These are phyloP conservation scores for Orbilia quercus DNA, from an alignment of 2,329 filamentous ascomycete species.

Conservation along the genomic window DNA sequence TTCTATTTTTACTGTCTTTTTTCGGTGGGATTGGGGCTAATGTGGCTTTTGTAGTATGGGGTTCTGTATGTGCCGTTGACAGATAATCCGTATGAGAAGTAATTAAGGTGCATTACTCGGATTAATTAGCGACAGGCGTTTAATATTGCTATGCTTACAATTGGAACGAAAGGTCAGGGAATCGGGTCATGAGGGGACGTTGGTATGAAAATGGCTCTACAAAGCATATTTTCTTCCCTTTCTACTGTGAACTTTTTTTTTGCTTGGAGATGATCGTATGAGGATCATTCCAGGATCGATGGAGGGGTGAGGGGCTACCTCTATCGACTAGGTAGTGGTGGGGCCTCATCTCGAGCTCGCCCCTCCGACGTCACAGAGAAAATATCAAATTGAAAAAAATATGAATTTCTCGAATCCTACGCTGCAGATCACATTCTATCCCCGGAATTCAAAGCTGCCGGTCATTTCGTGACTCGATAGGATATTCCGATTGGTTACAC, in stretches of 20 bases:
- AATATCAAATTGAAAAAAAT: constrained; percentile 5
- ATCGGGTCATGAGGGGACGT: too few relatives aligned
- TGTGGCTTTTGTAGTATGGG: constrained; percentile 68
- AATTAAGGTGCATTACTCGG: neutral
- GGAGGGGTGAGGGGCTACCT: neutral
- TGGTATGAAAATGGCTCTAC: too few relatives aligned
- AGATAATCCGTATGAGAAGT: constrained; percentile 69
- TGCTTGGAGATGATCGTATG: neutral
- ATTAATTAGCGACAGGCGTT: neutral
- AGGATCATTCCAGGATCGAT: neutral
- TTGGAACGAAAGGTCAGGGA: too few relatives aligned
- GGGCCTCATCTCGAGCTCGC: constrained; percentile 6
- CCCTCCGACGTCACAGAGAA: constrained; percentile 13
- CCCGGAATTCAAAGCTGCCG: too few relatives aligned
- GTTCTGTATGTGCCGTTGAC: constrained; percentile 83
- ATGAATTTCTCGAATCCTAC: too few relatives aligned
- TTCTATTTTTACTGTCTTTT: constrained; percentile 1
- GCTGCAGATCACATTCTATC: too few relatives aligned
- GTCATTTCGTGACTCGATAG: constrained; percentile 35
- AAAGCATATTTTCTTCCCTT: too few relatives aligned
- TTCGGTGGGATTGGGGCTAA: neutral
- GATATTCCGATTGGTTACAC: constrained; percentile 52
- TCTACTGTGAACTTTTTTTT: neutral
- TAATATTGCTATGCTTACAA: too few relatives aligned
- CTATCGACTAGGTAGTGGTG: constrained; percentile 8